These are phyloP conservation scores for Helicostylum pulchrum DNA, from an alignment of 192 early-diverging fungal genomes.

Conservation along the genomic window DNA sequence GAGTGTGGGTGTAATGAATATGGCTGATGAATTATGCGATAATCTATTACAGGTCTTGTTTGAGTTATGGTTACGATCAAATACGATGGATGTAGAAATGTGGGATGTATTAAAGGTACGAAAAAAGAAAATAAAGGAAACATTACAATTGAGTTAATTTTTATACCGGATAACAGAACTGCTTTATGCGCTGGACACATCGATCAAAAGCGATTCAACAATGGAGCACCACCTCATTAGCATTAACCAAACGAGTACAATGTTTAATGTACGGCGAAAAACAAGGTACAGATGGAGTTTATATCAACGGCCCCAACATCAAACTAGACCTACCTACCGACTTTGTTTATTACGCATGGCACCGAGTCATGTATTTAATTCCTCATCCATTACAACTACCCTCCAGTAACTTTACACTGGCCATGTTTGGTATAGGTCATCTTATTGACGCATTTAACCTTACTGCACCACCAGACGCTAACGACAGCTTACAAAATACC, in stretches of 20 bases:
- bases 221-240: conserved; percentile 72
- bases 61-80: conserved; percentile 78
- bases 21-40: conserved; percentile 79
- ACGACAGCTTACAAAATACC: background rate
- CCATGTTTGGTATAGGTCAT: conserved; percentile 54
- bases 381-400: conserved; percentile 49
- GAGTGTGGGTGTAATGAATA: conserved; percentile 36
- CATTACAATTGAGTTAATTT: background rate
- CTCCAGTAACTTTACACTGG: conserved; percentile 46
- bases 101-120: conserved; percentile 71
- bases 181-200: conserved; percentile 70
- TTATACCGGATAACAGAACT: conserved; percentile 24
- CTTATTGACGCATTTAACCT: conserved; percentile 52
- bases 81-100: conserved; percentile 62
- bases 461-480: conserved; percentile 16
- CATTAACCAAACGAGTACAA: conserved; percentile 65
- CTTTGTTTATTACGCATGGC: conserved; percentile 74
- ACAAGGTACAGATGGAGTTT: conserved; percentile 59
- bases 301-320: conserved; percentile 50
- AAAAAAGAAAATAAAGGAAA: background rate
- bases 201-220: conserved; percentile 67
- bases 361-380: conserved; percentile 59
- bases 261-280: conserved; percentile 63
- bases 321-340: conserved; percentile 59
- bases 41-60: conserved; percentile 62